Conservation (phyloP, 805 yeast genomes). For the Barnettozyma salicaria region DNA sequence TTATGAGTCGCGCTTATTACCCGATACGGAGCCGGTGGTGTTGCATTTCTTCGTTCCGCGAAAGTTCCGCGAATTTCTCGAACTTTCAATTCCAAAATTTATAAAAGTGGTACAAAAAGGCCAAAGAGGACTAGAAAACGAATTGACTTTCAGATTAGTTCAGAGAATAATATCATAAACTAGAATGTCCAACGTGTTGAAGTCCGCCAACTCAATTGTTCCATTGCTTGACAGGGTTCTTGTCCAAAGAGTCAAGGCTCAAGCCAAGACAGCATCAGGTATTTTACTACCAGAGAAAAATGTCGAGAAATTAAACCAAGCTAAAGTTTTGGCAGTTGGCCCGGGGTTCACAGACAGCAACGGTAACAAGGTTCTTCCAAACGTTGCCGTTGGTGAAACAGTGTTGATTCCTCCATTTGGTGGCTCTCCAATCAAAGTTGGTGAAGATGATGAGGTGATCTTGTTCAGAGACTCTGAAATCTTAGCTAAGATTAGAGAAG, state of each 20-base stretch:
- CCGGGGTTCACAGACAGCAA: constrained; percentile 79
- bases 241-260: constrained; percentile 90
- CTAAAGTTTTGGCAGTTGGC: constrained; percentile 88
- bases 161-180: too few species aligned
- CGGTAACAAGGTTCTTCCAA: constrained; percentile 67
- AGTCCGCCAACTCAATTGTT: constrained; percentile 79
- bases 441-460: constrained; percentile 71
- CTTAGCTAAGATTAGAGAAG: constrained; percentile 82
- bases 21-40: too few species aligned
- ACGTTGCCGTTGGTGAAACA: constrained; percentile 85
- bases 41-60: too few species aligned
- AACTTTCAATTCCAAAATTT: too few species aligned
- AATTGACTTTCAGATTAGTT: background rate
- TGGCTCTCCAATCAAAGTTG: constrained; percentile 83
- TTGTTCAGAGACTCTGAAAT: constrained; percentile 92
- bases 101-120: background rate
- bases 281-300: constrained; percentile 93
- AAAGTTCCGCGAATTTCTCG: background rate
- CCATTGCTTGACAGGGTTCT: constrained; percentile 95
- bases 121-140: background rate
- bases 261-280: constrained; percentile 87
- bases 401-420: constrained; percentile 94
- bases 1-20: constrained; percentile 2
- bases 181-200: constrained; percentile 51
- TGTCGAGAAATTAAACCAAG: constrained; percentile 90